Percentiles rank a stretch among this genome's conserved stretches.
phyloP scores from a whole-genome alignment of 1,284 basidiomycete genomes.

The Trametes versicolor region DNA sequence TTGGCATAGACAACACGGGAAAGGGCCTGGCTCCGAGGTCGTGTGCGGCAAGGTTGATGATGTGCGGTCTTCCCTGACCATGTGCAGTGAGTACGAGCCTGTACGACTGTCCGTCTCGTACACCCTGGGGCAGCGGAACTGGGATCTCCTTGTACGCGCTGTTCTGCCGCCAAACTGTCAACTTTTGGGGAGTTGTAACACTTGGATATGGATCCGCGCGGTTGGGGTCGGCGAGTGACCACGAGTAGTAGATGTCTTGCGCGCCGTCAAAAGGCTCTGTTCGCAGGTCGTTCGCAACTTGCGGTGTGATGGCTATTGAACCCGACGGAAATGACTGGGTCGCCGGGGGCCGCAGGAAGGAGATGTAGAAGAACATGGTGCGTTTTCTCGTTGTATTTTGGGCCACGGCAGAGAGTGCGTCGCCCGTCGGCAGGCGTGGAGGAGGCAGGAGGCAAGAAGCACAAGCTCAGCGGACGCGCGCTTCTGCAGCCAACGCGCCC shows the following conservation, averaged over 20 bases:
- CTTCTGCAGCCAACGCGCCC: conserved; percentile 15
- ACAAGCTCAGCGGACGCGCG: conserved; percentile 24
- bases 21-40: conserved; percentile 56
- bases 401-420: conserved; percentile 23
- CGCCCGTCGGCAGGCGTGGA: conserved; percentile 20
- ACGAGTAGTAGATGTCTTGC: conserved; percentile 57
- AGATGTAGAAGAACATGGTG: conserved; percentile 80
- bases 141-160: conserved; percentile 79
- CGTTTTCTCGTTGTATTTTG: not conserved
- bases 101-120: conserved; percentile 67
- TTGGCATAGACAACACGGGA: conserved; percentile 73
- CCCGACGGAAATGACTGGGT: conserved; percentile 50
- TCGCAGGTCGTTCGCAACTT: conserved; percentile 83
- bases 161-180: conserved; percentile 74
- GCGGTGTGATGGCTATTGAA: conserved; percentile 68
- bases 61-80: conserved; percentile 40
- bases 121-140: conserved; percentile 66
- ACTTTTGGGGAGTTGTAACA: conserved; percentile 59
- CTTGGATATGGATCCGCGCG: conserved; percentile 26
- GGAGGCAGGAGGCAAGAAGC: conserved; percentile 21
- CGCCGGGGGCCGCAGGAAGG: conserved; percentile 81
- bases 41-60: conserved; percentile 41
- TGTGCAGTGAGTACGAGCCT: conserved; percentile 64
- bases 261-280: conserved; percentile 65
- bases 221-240: conserved; percentile 37